Conservation (phyloP, 2,329 filamentous ascomycete genomes). For the Botrytis paeoniae region DNA sequence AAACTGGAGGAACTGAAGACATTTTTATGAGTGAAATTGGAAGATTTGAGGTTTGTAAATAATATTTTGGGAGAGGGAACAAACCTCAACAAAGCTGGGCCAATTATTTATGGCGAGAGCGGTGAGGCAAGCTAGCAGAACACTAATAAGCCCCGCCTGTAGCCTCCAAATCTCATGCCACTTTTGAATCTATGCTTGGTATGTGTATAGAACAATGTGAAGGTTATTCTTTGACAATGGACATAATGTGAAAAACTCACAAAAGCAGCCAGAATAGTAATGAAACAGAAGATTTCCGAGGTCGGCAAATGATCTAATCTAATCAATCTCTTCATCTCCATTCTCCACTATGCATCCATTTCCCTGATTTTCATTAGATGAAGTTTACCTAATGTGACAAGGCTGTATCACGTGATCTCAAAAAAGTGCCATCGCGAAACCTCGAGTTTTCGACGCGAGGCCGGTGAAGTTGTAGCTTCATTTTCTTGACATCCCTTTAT, state of each 20-base stretch:
- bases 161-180: neutral
- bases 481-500: constrained; percentile 15
- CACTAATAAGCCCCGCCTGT: neutral
- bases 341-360: neutral
- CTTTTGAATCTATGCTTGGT: constrained; percentile 8
- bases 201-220: neutral
- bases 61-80: neutral
- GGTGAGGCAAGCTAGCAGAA: neutral
- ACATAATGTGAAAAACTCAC: neutral
- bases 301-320: constrained; percentile 8
- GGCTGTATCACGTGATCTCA: constrained; percentile 30
- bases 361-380: neutral
- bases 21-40: constrained; percentile 49
- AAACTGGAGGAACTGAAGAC: constrained; percentile 81
- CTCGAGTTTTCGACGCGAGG: constrained; percentile 30
- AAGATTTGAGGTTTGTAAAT: constrained; percentile 1
- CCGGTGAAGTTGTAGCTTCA: neutral
- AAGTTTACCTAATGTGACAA: constrained; percentile 10
- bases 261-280: neutral
- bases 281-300: neutral
- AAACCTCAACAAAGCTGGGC: constrained; percentile 14
- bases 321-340: constrained; percentile 3
- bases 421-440: constrained; percentile 25
- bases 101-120: neutral
- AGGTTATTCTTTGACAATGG: neutral